Evolutionary conservation across 306 rosid species (phyloP).

Genomic region (Glycine tomentella): DNA sequence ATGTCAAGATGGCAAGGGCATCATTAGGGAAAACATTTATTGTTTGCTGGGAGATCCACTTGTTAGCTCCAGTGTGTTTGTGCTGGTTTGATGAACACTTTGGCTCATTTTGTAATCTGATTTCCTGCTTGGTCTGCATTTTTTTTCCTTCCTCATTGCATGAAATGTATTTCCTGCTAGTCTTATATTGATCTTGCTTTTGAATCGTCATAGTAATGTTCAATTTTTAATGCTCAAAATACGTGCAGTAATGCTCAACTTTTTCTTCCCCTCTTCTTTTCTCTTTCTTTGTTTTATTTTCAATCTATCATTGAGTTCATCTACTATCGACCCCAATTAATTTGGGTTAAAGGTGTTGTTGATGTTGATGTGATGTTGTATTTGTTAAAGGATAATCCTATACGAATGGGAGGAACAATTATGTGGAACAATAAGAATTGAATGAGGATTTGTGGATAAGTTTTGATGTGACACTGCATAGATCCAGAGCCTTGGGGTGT

Average conservation of each 20-base stretch:
- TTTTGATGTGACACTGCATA: not conserved
- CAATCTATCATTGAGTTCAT: too few relatives aligned
- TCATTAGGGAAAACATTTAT: constrained; percentile 55
- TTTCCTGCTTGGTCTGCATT: constrained; percentile 56
- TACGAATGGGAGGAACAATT: not conserved
- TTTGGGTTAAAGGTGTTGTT: too few relatives aligned
- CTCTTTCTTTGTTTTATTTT: too few relatives aligned
- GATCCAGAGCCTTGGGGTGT: not conserved
- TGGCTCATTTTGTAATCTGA: constrained; percentile 57
- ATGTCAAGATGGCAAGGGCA: constrained; percentile 53
- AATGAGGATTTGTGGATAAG: not conserved
- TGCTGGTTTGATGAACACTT: constrained; percentile 63
- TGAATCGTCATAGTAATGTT: constrained; percentile 21
- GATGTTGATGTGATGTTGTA: too few relatives aligned
- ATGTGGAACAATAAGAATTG: not conserved
- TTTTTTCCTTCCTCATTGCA: constrained; percentile 34
- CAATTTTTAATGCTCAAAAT: not conserved
- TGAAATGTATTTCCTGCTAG: constrained; percentile 19
- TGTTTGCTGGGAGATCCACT: constrained; percentile 55
- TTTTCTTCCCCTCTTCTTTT: too few relatives aligned
- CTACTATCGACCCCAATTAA: too few relatives aligned
- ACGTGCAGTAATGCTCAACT: constrained; percentile 1
- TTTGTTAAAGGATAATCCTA: not conserved
- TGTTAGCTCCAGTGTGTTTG: constrained; percentile 57
- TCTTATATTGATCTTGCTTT: constrained; percentile 19